These are phyloP conservation scores for Metschnikowia drakensbergensis DNA, from an alignment of 805 yeast species.

Conservation along the genomic window DNA sequence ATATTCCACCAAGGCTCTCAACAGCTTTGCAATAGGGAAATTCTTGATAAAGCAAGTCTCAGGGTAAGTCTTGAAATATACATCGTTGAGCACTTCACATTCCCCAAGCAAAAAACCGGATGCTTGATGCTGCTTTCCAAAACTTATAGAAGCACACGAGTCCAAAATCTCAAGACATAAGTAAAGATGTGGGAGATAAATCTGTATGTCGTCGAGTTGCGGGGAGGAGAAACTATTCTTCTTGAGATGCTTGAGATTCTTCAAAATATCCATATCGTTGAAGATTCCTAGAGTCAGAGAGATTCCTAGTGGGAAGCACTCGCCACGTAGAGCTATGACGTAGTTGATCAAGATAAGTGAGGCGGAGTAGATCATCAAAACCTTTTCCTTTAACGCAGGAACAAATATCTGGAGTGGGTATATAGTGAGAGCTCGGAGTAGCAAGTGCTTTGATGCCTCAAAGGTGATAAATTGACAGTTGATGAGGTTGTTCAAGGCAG, in stretches of 20 bases:
- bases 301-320: conserved; percentile 54
- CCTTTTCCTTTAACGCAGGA: conserved; percentile 20
- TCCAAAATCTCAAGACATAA: conserved; percentile 46
- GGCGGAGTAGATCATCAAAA: conserved; percentile 27
- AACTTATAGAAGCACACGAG: conserved; percentile 48
- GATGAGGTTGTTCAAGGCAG: conserved; percentile 37
- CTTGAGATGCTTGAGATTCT: conserved; percentile 25
- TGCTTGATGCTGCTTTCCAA: conserved; percentile 39
- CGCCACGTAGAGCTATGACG: conserved; percentile 56
- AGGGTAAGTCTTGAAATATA: background rate
- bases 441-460: conserved; percentile 30
- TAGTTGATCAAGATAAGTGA: conserved; percentile 46
- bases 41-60: conserved; percentile 3
- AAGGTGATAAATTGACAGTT: conserved; percentile 31
- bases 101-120: background rate
- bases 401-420: conserved; percentile 29
- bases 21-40: conserved; percentile 5
- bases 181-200: conserved; percentile 41
- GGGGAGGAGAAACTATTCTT: background rate
- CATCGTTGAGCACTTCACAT: background rate
- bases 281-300: conserved; percentile 32
- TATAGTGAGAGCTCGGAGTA: conserved; percentile 32
- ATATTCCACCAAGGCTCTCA: conserved; percentile 5
- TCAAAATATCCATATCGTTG: conserved; percentile 51
- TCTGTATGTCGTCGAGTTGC: conserved; percentile 11